Evolutionary conservation across 2,329 filamentous ascomycete genomes (phyloP), one percentile per base, ranked within the genome.

Genomic region (Trichoderma brevicompactum): DNA sequence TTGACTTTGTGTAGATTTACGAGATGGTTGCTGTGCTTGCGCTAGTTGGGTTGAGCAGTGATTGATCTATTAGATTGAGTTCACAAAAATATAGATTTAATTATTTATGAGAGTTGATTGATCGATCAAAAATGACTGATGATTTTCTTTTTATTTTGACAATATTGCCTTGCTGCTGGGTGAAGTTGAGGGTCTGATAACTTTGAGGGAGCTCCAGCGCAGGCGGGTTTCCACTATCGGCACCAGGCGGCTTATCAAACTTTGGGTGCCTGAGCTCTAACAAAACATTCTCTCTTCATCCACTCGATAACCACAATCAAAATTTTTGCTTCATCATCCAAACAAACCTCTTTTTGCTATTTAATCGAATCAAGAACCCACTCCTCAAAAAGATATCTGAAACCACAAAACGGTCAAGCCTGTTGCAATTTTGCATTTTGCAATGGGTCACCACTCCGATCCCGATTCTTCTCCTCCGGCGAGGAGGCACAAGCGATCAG

Each of bases 401-500:
- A 23, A 12, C 19, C 2, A 28, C 9, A 36, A 32, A 38, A 38
- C 32, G 48, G 2, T 44, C 4, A 8, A n/a, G 6, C 3, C 5
- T 34, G 7, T 7, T 8, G 5, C 15, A 13, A 28, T 40, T 13
- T 50, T 17, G 44, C 56, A 54, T 44, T 32, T 52, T 17, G 38
- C 64, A 54, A 66, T 69, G 65, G 59, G 64, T 55, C 63, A 68
- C 58, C 59, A 66, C 15, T 48, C 60, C 19, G 52, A 64, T 46
- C 36, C 48, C 38, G 65, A 58, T 6, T 62, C 59, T 8, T 34
- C 55, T 17, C 48, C 59, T 13, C 38, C 66, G n/a, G 38, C 56
- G 34, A 67, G 53, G 55, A 70, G 68, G 54, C 68, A 68, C 63
- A 75, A 77, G 69, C 73, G 76, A 64, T 71, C 68, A 65, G 76